Base-by-base conservation (phyloP, 371 early-diverging fungal genomes). In the Entomophthora muscae region DNA sequence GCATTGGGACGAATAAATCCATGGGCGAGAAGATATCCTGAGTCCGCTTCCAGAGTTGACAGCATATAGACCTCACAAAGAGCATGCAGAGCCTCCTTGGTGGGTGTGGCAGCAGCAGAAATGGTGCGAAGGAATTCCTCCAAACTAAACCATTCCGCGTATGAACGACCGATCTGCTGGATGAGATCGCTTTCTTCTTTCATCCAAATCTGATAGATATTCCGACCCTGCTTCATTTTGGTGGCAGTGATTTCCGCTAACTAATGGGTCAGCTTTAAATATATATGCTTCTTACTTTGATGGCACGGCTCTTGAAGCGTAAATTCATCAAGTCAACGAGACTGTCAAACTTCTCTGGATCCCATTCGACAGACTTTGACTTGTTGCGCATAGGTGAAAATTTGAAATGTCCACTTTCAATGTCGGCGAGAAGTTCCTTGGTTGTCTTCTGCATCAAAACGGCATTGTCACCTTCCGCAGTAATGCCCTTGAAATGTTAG, bases 381-480 rank as follows among this genome's bases (percentile, higher is more conserved):
- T 69, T 61, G 63, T 73, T 64, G 17, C 75, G 67, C 22, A 73
- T 59, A 22, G 61, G 29, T 51, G 70, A 69, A 7, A 76, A 66
- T 54, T 70, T 71, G 63, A 76, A 66, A 29, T 66, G 56, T 3
- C 78, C 78, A 59, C 70, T 70, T 55, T 76, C 68, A 42, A 80
- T 57, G 29, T 74, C 76, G 2, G 76, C 76, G 0, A 87, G 69
- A 24, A 85, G 67, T 67, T 85, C 88, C 70, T 85, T 87, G 69
- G 81, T 70, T 55, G 84, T 84, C 73, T 84, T 83, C 64, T 82
- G 83, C 80, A 81, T 81, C 66, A 83, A 66, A 17, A 83, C 83
- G 31, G 76, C 71, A 73, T 84, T 83, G 65, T 85, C 84, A n/a
- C 86, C 86, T 71, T 85, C 86, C n/a, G 86, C 84, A 22, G 86